Evolutionary conservation across 345 rosid species (phyloP).

Genomic region (Sonneratia caseolaris): DNA sequence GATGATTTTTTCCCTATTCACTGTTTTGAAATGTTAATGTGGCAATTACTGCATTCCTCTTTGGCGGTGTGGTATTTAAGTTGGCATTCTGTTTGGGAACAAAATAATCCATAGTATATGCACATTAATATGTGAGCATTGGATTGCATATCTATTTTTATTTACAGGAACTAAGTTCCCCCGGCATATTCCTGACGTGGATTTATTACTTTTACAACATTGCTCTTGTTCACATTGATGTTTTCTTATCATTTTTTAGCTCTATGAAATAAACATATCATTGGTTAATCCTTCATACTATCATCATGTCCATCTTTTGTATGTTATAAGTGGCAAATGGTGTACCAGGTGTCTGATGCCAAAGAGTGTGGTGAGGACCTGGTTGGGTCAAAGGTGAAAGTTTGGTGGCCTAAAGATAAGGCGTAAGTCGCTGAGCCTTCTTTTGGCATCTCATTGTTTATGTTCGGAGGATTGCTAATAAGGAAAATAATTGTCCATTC

Average conservation of each 20-base stretch:
- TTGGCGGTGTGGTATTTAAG: neutral
- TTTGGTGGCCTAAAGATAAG: conserved; percentile 92
- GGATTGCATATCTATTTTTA: neutral
- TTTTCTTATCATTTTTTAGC: neutral
- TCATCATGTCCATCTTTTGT: neutral
- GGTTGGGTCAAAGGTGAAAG: conserved; percentile 67
- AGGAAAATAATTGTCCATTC: neutral
- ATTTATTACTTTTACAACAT: neutral
- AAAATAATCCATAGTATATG: neutral
- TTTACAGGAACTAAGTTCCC: neutral
- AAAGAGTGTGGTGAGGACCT: conserved; percentile 34
- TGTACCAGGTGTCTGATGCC: conserved; percentile 43
- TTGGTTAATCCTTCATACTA: conserved; percentile 2
- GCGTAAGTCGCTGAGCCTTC: conserved; percentile 32
- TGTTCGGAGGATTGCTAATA: neutral
- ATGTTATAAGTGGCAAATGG: conserved; percentile 8
- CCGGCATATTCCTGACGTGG: neutral
- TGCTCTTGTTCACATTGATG: neutral
- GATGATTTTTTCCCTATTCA: neutral
- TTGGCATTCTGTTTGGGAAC: neutral
- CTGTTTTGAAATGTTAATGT: neutral
- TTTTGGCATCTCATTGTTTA: neutral
- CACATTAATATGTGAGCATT: neutral
- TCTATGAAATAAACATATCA: neutral
- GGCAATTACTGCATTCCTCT: neutral